phyloP scores from a whole-genome alignment of 768 basidiomycete species.

The Podaxis sp. region DNA sequence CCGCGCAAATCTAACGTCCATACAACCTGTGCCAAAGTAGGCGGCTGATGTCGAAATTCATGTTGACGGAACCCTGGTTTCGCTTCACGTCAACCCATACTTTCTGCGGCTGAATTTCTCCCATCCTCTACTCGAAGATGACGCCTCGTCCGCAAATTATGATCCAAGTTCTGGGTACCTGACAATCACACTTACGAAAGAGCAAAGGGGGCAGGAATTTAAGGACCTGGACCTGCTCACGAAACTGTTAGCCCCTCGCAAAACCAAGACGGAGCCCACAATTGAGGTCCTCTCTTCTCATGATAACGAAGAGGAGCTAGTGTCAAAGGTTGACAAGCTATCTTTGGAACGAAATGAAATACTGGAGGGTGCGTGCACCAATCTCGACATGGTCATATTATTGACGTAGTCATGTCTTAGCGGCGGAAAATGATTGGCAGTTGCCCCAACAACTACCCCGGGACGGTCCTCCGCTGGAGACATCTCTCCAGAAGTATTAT shows the following conservation, averaged over 20 bases:
- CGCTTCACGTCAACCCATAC: constrained; percentile 80
- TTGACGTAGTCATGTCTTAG: constrained; percentile 32
- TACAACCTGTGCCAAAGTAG: constrained; percentile 41
- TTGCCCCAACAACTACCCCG: constrained; percentile 61
- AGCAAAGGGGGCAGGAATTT: constrained; percentile 62
- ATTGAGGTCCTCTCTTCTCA: constrained; percentile 61
- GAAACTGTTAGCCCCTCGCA: constrained; percentile 70
- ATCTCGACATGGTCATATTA: not conserved
- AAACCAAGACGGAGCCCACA: constrained; percentile 29
- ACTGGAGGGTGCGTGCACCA: not conserved
- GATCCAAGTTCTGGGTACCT: constrained; percentile 79
- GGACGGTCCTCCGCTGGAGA: constrained; percentile 33
- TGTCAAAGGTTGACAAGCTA: constrained; percentile 40
- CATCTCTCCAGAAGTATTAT: constrained; percentile 51
- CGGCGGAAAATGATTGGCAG: constrained; percentile 78
- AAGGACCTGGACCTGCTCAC: constrained; percentile 77
- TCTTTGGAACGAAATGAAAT: constrained; percentile 30
- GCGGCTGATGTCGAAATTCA: constrained; percentile 80
- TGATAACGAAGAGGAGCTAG: constrained; percentile 37
- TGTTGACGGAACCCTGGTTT: constrained; percentile 67
- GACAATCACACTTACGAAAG: constrained; percentile 72
- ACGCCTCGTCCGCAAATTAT: constrained; percentile 68
- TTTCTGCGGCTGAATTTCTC: constrained; percentile 80
- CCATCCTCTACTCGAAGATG: constrained; percentile 63
- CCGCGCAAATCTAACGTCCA: constrained; percentile 12